These are phyloP conservation scores for Pseudogymnoascus sp. DNA, from an alignment of 2,329 filamentous ascomycete species.

Conservation along the genomic window DNA sequence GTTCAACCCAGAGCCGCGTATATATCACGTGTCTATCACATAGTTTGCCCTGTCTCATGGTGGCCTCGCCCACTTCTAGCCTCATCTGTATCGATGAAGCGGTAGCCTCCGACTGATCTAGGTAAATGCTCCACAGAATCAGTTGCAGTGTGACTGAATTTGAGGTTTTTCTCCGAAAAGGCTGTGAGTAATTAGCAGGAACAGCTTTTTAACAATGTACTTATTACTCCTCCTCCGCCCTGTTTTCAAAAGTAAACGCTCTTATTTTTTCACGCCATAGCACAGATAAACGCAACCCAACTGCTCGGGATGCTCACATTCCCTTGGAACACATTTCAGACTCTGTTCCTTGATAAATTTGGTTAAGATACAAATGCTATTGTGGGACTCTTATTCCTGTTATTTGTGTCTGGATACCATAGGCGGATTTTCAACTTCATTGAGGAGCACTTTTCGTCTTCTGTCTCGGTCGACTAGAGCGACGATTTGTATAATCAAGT, in stretches of 20 bases:
- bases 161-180: background rate
- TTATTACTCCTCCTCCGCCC: background rate
- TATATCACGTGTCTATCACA: background rate
- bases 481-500: conserved; percentile 37
- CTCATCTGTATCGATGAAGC: background rate
- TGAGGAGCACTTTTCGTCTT: conserved; percentile 22
- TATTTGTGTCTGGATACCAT: background rate
- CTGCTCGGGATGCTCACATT: background rate
- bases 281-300: background rate
- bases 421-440: background rate
- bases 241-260: background rate
- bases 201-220: background rate
- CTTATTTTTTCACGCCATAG: background rate
- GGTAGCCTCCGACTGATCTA: background rate
- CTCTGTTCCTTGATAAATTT: background rate
- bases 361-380: background rate
- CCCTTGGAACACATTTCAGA: background rate
- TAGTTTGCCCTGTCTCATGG: background rate
- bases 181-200: background rate
- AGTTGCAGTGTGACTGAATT: background rate
- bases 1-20: background rate
- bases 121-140: background rate
- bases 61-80: background rate
- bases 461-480: conserved; percentile 57
- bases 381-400: background rate